phyloP scores from a whole-genome alignment of 208 protist species.

The Crithidia expoeki region DNA sequence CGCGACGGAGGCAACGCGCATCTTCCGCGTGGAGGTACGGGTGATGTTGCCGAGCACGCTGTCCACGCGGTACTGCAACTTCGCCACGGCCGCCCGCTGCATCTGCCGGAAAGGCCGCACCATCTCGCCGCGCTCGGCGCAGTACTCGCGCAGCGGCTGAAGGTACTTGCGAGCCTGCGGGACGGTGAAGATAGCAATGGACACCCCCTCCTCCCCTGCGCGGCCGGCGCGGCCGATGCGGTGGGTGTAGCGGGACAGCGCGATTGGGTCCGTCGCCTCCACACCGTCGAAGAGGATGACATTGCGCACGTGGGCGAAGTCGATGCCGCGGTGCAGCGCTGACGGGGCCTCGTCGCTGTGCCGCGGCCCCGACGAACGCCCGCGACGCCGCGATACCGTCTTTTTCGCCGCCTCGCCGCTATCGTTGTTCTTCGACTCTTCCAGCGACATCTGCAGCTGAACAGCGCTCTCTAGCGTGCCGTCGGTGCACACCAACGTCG shows the following conservation, averaged over 20 bases:
- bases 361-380: neutral
- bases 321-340: constrained; percentile 94
- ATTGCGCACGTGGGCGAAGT: constrained; percentile 96
- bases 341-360: constrained; percentile 41
- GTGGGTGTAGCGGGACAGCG: constrained; percentile 95
- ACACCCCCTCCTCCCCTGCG: constrained; percentile 85
- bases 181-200: constrained; percentile 88
- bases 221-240: constrained; percentile 95
- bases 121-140: constrained; percentile 43
- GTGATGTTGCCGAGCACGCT: constrained; percentile 78
- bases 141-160: constrained; percentile 62
- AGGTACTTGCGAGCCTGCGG: constrained; percentile 71
- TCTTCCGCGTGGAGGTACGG: constrained; percentile 74
- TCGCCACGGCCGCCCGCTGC: constrained; percentile 71
- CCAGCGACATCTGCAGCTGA: constrained; percentile 60
- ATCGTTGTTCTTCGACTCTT: constrained; percentile 15
- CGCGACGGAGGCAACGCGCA: constrained; percentile 82
- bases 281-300: constrained; percentile 98
- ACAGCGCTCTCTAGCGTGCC: constrained; percentile 83
- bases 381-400: constrained; percentile 18
- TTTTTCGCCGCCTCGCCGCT: constrained; percentile 5
- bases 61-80: constrained; percentile 89
- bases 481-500: constrained; percentile 97
- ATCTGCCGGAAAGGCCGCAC: constrained; percentile 80
- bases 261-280: constrained; percentile 67